These are phyloP conservation scores for Tolypocladium capitatum DNA, from an alignment of 2,329 filamentous ascomycete genomes.

Conservation along the genomic window DNA sequence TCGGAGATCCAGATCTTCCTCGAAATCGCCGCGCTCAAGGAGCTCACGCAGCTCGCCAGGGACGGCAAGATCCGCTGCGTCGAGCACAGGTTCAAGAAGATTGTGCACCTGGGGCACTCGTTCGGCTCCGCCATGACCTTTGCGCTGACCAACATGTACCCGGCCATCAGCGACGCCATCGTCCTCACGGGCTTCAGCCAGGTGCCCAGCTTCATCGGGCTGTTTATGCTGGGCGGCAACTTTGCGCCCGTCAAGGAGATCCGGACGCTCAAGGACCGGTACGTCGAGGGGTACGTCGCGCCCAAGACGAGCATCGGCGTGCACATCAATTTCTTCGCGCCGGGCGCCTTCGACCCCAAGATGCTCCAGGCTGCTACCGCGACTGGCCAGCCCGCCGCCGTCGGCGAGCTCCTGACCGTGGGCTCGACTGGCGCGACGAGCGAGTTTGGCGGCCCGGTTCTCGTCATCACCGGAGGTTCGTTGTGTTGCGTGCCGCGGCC, in stretches of 20 bases:
- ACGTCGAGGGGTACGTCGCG: conserved; percentile 40
- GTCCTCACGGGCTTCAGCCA: conserved; percentile 47
- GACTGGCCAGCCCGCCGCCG: conserved; percentile 41
- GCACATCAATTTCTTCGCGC: conserved; percentile 39
- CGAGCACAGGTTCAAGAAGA: conserved; percentile 22
- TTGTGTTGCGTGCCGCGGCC: background rate
- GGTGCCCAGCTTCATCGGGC: conserved; percentile 27
- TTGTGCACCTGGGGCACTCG: conserved; percentile 50
- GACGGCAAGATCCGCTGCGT: conserved; percentile 28
- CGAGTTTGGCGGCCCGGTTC: conserved; percentile 37
- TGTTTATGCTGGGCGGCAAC: conserved; percentile 32
- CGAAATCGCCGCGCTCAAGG: conserved; percentile 43
- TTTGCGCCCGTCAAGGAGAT: conserved; percentile 28
- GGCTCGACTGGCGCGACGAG: conserved; percentile 21
- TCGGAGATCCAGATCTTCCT: conserved; percentile 44
- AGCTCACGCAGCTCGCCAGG: conserved; percentile 37
- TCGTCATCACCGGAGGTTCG: conserved; percentile 44
- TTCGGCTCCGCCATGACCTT: conserved; percentile 49
- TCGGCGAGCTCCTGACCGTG: conserved; percentile 46
- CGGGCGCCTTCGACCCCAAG: conserved; percentile 39
- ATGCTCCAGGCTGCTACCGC: conserved; percentile 32
- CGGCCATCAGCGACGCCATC: conserved; percentile 41
- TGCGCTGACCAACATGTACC: conserved; percentile 36
- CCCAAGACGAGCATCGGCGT: conserved; percentile 30
- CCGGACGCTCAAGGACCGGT: conserved; percentile 12